These are phyloP conservation scores for Ophiosphaerella narmari DNA, from an alignment of 2,329 filamentous ascomycete genomes.

Conservation along the genomic window DNA sequence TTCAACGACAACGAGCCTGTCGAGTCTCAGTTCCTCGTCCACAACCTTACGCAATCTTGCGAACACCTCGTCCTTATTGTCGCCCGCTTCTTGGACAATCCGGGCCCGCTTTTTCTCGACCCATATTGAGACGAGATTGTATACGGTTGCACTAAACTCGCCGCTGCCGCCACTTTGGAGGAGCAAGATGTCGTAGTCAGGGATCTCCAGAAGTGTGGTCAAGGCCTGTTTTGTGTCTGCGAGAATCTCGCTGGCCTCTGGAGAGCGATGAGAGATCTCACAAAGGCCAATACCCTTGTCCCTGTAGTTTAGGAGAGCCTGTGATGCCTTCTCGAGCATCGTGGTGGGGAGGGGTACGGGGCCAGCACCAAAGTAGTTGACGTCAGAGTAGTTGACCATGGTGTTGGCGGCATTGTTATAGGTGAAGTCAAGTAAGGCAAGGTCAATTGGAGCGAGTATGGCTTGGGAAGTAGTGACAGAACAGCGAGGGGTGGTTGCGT, in stretches of 20 bases:
- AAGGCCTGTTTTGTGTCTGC: slow-evolving; percentile 78
- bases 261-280: slow-evolving; percentile 88
- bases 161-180: slow-evolving; percentile 86
- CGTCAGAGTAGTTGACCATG: slow-evolving; percentile 75
- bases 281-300: slow-evolving; percentile 81
- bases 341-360: slow-evolving; percentile 83
- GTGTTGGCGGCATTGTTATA: slow-evolving; percentile 7
- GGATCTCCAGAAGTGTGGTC: slow-evolving; percentile 75
- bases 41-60: slow-evolving; percentile 67
- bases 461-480: neutral
- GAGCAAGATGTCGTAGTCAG: slow-evolving; percentile 86
- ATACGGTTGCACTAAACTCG: slow-evolving; percentile 80
- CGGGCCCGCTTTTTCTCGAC: slow-evolving; percentile 69
- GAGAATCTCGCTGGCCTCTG: slow-evolving; percentile 77
- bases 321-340: slow-evolving; percentile 76
- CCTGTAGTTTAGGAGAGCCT: slow-evolving; percentile 81
- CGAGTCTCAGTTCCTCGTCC: slow-evolving; percentile 73
- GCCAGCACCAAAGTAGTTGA: slow-evolving; percentile 88
- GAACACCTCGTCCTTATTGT: slow-evolving; percentile 61
- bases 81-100: slow-evolving; percentile 61
- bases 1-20: slow-evolving; percentile 93
- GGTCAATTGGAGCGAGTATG: neutral
- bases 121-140: slow-evolving; percentile 85
- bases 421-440: neutral
- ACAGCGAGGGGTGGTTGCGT: neutral